phyloP scores from a whole-genome alignment of 345 rosid species.

The Acer campestre region DNA sequence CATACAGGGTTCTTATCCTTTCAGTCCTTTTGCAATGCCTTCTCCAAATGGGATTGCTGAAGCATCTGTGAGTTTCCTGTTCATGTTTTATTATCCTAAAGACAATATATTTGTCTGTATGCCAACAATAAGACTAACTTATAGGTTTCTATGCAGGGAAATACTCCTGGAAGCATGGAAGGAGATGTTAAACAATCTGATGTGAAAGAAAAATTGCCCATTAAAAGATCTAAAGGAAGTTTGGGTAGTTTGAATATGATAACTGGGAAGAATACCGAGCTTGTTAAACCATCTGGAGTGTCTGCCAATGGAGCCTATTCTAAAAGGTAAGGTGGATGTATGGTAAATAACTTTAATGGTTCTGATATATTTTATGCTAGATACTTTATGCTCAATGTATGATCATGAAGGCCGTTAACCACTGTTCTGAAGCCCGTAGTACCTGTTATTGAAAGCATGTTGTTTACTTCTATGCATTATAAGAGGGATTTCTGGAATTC shows the following conservation, averaged over 20 bases:
- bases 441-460: not conserved
- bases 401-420: slow-evolving; percentile 9
- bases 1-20: slow-evolving; percentile 89
- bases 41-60: slow-evolving; percentile 91
- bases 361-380: not conserved
- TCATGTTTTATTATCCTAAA: slow-evolving; percentile 21
- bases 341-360: not conserved
- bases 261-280: slow-evolving; percentile 76
- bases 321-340: slow-evolving; percentile 59
- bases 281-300: slow-evolving; percentile 66
- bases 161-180: slow-evolving; percentile 69
- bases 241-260: slow-evolving; percentile 95
- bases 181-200: slow-evolving; percentile 80
- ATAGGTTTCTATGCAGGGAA: slow-evolving; percentile 55
- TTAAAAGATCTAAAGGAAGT: slow-evolving; percentile 98
- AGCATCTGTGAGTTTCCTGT: slow-evolving; percentile 62
- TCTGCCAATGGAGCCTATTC: slow-evolving; percentile 86
- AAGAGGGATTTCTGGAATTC: not conserved
- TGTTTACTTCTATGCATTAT: not conserved
- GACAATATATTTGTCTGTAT: slow-evolving; percentile 7
- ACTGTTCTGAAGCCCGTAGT: not conserved
- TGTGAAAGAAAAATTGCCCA: slow-evolving; percentile 89
- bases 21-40: slow-evolving; percentile 94
- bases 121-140: slow-evolving; percentile 21
- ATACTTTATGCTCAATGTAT: not conserved